Percentiles rank a stretch among this genome's conserved stretches.
phyloP scores from a whole-genome alignment of 2,329 filamentous ascomycete species.

The Chlorencoelia australis region DNA sequence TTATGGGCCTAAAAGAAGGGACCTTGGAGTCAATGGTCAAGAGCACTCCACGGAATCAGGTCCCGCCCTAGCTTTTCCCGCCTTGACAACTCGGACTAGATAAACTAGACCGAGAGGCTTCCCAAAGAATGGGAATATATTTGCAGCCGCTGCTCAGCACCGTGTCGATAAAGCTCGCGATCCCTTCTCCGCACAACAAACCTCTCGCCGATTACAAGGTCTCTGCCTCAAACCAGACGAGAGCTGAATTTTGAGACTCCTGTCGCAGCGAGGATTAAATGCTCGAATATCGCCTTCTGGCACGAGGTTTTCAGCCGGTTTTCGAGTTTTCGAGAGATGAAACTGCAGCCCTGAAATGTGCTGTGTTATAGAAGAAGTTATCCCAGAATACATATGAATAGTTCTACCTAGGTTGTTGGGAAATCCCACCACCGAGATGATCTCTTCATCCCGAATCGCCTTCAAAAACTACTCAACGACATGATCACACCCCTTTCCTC shows the following conservation, averaged over 20 bases:
- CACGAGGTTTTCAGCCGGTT: too few species aligned
- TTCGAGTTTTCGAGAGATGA: too few species aligned
- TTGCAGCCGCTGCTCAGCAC: conserved; percentile 8
- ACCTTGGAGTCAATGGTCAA: conserved; percentile 5
- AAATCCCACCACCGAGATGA: too few species aligned
- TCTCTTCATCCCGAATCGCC: too few species aligned
- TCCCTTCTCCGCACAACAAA: conserved; percentile 5
- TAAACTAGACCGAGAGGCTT: conserved; percentile 8
- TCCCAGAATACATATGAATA: too few species aligned
- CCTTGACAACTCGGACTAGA: conserved; percentile 9
- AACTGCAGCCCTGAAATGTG: too few species aligned
- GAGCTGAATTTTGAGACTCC: conserved; percentile 4
- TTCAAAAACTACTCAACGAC: too few species aligned
- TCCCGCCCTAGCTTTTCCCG: conserved; percentile 8
- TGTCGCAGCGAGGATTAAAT: too few species aligned
- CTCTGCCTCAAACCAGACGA: conserved; percentile 6
- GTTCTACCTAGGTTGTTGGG: too few species aligned
- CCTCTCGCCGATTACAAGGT: conserved; percentile 4
- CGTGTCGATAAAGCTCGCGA: conserved; percentile 9
- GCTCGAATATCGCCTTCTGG: too few species aligned
- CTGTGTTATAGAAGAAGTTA: too few species aligned
- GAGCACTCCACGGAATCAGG: conserved; percentile 11
- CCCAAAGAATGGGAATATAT: conserved; percentile 10
- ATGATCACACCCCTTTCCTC: too few species aligned
- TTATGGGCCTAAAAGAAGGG: conserved; percentile 8